phyloP scores from a whole-genome alignment of 306 rosid species.

The Nissolia schottii region DNA sequence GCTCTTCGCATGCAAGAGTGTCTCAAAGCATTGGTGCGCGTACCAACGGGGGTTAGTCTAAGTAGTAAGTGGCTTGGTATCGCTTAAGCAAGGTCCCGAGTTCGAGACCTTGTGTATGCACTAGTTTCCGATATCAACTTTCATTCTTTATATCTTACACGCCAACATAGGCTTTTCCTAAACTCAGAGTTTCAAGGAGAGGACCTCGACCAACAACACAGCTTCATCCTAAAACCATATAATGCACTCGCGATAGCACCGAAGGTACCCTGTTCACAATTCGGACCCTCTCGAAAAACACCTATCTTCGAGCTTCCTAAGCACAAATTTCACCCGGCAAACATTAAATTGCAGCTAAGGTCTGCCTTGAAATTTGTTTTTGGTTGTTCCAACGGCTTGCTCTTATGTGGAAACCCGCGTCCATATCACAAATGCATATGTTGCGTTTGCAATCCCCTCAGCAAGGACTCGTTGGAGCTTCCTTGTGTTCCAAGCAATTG shows the following conservation, averaged over 20 bases:
- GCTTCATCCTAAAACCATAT: not conserved
- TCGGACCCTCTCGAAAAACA: not conserved
- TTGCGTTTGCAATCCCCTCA: slow-evolving; percentile 8
- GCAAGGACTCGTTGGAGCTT: not conserved
- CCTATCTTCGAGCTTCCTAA: not conserved
- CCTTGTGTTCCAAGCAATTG: not conserved
- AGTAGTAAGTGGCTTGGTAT: too few species aligned
- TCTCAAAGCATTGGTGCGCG: slow-evolving; percentile 19
- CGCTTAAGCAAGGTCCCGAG: too few species aligned
- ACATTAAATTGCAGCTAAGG: not conserved
- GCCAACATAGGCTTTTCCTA: not conserved
- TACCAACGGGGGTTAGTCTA: too few species aligned
- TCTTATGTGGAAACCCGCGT: slow-evolving; percentile 3
- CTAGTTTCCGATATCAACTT: slow-evolving; percentile 7
- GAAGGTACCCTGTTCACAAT: not conserved
- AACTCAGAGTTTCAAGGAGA: not conserved
- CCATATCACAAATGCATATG: not conserved
- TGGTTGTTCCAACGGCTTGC: slow-evolving; percentile 14
- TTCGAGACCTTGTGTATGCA: too few species aligned
- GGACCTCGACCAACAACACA: slow-evolving; percentile 5
- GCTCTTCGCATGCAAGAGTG: slow-evolving; percentile 13
- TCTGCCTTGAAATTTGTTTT: not conserved
- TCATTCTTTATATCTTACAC: not conserved
- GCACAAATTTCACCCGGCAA: not conserved
- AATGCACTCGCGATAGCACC: slow-evolving; percentile 1